Evolutionary conservation across 495 filamentous ascomycete species (phyloP).

Genomic region (Acidiella bohemica): DNA sequence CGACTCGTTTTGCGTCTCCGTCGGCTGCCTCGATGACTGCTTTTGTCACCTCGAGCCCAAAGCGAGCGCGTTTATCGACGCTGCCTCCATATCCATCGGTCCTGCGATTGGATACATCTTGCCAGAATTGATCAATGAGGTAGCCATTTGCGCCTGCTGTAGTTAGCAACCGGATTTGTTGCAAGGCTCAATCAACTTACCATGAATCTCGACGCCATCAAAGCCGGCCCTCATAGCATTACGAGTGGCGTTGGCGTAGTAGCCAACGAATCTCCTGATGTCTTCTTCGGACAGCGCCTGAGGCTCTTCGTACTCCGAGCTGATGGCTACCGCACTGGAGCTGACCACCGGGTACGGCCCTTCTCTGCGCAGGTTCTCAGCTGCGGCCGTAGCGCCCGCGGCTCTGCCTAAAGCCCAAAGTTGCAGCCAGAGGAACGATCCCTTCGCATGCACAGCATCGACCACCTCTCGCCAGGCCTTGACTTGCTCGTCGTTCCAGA

Average conservation of each 20-base stretch:
- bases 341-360: constrained; percentile 30
- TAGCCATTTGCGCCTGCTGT: constrained; percentile 33
- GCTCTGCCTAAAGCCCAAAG: constrained; percentile 56
- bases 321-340: constrained; percentile 34
- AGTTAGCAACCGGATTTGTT: background rate
- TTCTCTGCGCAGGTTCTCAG: constrained; percentile 30
- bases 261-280: constrained; percentile 41
- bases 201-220: constrained; percentile 62
- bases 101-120: constrained; percentile 46
- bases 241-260: constrained; percentile 47
- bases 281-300: constrained; percentile 41
- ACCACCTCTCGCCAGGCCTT: constrained; percentile 48
- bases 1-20: constrained; percentile 37
- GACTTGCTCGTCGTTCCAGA: constrained; percentile 49
- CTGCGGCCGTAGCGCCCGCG: constrained; percentile 31
- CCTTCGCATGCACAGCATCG: constrained; percentile 52
- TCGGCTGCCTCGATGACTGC: constrained; percentile 52
- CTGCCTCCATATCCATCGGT: constrained; percentile 55
- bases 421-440: constrained; percentile 50
- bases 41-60: constrained; percentile 48
- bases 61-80: constrained; percentile 52
- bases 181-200: too few relatives aligned
- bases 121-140: constrained; percentile 58
- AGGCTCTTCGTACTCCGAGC: constrained; percentile 30
- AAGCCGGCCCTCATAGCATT: constrained; percentile 58